phyloP scores from a whole-genome alignment of 306 rosid genomes.

The Lupinus albus region DNA sequence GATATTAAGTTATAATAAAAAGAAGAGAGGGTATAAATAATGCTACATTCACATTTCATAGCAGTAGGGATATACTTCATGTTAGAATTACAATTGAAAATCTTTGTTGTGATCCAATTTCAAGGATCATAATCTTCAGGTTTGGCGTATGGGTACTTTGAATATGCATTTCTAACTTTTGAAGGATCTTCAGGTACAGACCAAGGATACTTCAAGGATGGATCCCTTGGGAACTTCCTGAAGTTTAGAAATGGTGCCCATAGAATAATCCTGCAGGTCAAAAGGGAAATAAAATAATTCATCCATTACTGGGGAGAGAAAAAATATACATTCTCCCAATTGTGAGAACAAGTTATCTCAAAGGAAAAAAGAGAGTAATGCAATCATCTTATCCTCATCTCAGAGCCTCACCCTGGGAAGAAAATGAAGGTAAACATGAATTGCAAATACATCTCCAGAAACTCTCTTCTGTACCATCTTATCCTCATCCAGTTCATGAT shows the following conservation, averaged over 20 bases:
- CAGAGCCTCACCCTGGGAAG: slow-evolving; percentile 73
- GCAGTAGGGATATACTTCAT: slow-evolving; percentile 1
- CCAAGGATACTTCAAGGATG: slow-evolving; percentile 87
- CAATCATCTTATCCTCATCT: too few relatives aligned
- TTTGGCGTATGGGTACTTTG: slow-evolving; percentile 71
- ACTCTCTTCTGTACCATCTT: slow-evolving; percentile 83
- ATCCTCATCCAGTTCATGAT: slow-evolving; percentile 86
- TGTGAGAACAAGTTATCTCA: too few relatives aligned
- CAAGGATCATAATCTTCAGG: slow-evolving; percentile 80
- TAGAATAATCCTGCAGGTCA: slow-evolving; percentile 62
- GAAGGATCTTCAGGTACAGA: slow-evolving; percentile 73
- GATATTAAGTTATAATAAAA: not conserved
- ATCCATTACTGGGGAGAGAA: not conserved
- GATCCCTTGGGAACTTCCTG: slow-evolving; percentile 91
- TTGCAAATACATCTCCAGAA: slow-evolving; percentile 78
- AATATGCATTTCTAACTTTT: slow-evolving; percentile 50
- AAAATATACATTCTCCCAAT: too few relatives aligned
- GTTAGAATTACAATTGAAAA: slow-evolving; percentile 27
- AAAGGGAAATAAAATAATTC: not conserved
- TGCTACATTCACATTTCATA: not conserved
- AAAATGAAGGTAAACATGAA: slow-evolving; percentile 91
- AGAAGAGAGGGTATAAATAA: slow-evolving; percentile 4
- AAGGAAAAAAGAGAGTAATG: too few relatives aligned
- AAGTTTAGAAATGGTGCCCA: slow-evolving; percentile 98
- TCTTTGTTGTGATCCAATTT: slow-evolving; percentile 24